Percentiles rank a stretch among this genome's conserved stretches.
Conservation (phyloP, 306 rosid species). For the Crotalaria pallida region DNA sequence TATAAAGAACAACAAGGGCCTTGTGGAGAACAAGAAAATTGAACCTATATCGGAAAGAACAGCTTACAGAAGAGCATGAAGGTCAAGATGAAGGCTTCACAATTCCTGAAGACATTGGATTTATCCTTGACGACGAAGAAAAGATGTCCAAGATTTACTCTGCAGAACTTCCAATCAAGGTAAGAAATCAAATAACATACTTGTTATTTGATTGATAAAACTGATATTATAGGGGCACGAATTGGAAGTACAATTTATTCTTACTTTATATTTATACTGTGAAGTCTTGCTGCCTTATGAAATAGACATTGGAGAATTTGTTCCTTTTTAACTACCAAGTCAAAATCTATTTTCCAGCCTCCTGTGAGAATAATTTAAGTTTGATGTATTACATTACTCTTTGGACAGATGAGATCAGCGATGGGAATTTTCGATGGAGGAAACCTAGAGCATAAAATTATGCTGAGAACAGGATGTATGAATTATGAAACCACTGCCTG, state of each 20-base stretch:
- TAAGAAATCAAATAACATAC: slow-evolving; percentile 26
- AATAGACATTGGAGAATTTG: not conserved
- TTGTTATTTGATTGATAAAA: too few species aligned
- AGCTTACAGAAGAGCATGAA: slow-evolving; percentile 45
- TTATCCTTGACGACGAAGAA: slow-evolving; percentile 41
- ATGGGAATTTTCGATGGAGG: slow-evolving; percentile 72
- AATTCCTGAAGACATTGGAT: slow-evolving; percentile 44
- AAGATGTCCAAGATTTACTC: slow-evolving; percentile 53
- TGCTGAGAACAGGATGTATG: slow-evolving; percentile 62
- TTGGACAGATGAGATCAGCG: slow-evolving; percentile 50
- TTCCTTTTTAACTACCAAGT: not conserved
- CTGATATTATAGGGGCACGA: too few species aligned
- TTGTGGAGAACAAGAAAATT: slow-evolving; percentile 75
- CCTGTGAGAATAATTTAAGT: not conserved
- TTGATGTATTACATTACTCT: not conserved
- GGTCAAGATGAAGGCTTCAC: slow-evolving; percentile 49
- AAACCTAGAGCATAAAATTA: slow-evolving; percentile 55
- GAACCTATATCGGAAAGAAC: slow-evolving; percentile 47
- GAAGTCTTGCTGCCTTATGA: slow-evolving; percentile 2
- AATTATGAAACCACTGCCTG: slow-evolving; percentile 54
- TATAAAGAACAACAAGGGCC: slow-evolving; percentile 60
- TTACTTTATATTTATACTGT: not conserved
- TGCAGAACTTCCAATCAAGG: slow-evolving; percentile 61
- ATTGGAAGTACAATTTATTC: too few species aligned
- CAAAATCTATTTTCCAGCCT: not conserved